Base-by-base conservation (phyloP, 2,329 filamentous ascomycete species). In the Sporothrix mexicana region DNA sequence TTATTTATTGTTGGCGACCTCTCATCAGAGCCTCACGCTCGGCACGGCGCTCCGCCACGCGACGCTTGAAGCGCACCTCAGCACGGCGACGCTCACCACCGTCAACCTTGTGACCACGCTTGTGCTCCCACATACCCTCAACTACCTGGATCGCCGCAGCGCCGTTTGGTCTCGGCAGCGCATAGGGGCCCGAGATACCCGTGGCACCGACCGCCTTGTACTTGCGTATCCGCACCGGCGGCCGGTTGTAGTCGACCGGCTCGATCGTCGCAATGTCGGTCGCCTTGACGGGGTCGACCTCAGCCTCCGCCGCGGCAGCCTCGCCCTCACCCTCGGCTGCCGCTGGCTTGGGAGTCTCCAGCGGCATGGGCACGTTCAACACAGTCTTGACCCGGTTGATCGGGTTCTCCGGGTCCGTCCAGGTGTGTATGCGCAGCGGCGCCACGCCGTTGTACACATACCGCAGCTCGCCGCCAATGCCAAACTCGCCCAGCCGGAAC, bases 101-200 rank as follows among this genome's bases (percentile, higher is more conserved):
- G 82, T 98, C 95, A 77, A 99, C 91, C 90, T 98, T 98, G 79
- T 90, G 90, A 41, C 96, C 95, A 78, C 91, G 88, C 80, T 88
- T 91, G 78, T 94, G 87, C 85, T 98, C 95, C 96, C 95, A 98
- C 85, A 98, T 92, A 10, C 95, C 94, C 81, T 98, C 95, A 72
- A 91, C 89, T 25, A 93, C 87, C 30, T 36, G 30, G 75, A 86
- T 85, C 77, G 98, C 86, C 69, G 86, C 85, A 12, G 91, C 93
- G 9, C 89, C 90, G 55, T 84, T 83, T 0, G 88, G 87, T 0
- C 88, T 88, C 81, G 90, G 89, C 79, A 91, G 85, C 6, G 94
- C 88, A 77, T 90, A 92, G 1, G 93, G 93, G 0, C 95, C 95
- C 25, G 86, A 86, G 76, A 98, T 94, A 43, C 87, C 89, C 77